phyloP scores from a whole-genome alignment of 2,329 filamentous ascomycete genomes.

The Fusarium stilboides region DNA sequence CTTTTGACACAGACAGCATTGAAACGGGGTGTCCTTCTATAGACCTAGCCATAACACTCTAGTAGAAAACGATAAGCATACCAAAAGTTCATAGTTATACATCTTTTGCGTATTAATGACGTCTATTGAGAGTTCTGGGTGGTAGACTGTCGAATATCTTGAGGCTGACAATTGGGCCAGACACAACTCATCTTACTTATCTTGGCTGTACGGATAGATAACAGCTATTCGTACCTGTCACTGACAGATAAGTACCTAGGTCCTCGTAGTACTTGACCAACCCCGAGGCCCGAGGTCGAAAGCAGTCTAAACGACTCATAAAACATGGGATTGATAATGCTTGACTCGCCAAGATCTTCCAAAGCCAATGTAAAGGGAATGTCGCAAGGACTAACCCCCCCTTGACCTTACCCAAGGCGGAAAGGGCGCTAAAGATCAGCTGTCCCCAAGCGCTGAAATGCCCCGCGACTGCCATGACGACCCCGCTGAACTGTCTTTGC shows the following conservation, averaged over 20 bases:
- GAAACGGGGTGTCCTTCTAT: too few species aligned
- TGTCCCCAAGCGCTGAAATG: slow-evolving; percentile 7
- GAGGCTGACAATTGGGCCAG: too few species aligned
- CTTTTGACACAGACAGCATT: too few species aligned
- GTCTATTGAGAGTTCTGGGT: too few species aligned
- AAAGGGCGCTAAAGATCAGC: slow-evolving; percentile 28
- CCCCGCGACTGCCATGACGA: slow-evolving; percentile 40
- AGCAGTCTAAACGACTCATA: slow-evolving; percentile 32
- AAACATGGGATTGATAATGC: slow-evolving; percentile 13
- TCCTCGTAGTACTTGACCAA: not conserved
- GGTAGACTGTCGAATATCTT: too few species aligned
- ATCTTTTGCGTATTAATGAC: too few species aligned
- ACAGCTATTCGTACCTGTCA: too few species aligned
- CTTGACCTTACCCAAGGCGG: slow-evolving; percentile 32
- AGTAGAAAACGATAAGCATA: too few species aligned
- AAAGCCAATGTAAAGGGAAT: slow-evolving; percentile 8
- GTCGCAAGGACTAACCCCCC: slow-evolving; percentile 3
- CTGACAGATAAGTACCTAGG: not conserved
- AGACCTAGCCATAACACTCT: too few species aligned
- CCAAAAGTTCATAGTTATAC: too few species aligned
- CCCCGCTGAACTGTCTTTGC: slow-evolving; percentile 29
- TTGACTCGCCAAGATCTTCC: slow-evolving; percentile 29
- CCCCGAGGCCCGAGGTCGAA: slow-evolving; percentile 2
- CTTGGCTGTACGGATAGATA: too few species aligned
- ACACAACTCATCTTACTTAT: too few species aligned